Conservation (phyloP, 1,284 basidiomycete genomes). For the Malassezia sympodialis region DNA sequence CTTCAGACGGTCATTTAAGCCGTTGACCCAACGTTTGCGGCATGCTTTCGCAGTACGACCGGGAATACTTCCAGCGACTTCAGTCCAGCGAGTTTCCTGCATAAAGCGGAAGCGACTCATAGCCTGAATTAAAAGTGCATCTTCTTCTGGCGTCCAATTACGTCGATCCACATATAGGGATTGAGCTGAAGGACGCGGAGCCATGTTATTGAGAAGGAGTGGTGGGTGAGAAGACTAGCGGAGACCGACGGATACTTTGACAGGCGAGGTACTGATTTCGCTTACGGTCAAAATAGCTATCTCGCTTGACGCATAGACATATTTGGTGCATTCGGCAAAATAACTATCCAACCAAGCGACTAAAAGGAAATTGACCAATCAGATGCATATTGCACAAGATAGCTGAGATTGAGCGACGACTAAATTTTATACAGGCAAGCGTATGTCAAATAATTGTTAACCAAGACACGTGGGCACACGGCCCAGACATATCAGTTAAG, state of each 20-base stretch:
- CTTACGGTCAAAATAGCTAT: neutral
- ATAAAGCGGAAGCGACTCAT: slow-evolving; percentile 5
- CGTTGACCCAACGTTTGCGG: slow-evolving; percentile 20
- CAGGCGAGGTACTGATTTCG: neutral
- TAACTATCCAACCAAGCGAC: neutral
- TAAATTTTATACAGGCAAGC: neutral
- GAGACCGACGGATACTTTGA: neutral
- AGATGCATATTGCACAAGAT: neutral
- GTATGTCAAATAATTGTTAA: neutral
- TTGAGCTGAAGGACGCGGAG: neutral
- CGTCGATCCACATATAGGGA: slow-evolving; percentile 1
- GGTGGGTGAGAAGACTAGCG: neutral
- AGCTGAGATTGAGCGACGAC: neutral
- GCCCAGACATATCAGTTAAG: neutral
- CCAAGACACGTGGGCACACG: neutral
- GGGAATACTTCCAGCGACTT: slow-evolving; percentile 10
- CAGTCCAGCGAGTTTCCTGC: slow-evolving; percentile 16
- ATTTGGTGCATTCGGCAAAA: neutral
- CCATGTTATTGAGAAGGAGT: neutral
- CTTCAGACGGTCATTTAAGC: slow-evolving; percentile 16
- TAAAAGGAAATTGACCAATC: neutral
- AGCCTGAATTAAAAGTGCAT: slow-evolving; percentile 8
- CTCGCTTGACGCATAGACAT: neutral
- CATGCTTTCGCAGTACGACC: slow-evolving; percentile 15
- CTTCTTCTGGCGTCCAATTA: slow-evolving; percentile 17